Conservation (phyloP, 441 rosid species). For the Breynia disticha region DNA sequence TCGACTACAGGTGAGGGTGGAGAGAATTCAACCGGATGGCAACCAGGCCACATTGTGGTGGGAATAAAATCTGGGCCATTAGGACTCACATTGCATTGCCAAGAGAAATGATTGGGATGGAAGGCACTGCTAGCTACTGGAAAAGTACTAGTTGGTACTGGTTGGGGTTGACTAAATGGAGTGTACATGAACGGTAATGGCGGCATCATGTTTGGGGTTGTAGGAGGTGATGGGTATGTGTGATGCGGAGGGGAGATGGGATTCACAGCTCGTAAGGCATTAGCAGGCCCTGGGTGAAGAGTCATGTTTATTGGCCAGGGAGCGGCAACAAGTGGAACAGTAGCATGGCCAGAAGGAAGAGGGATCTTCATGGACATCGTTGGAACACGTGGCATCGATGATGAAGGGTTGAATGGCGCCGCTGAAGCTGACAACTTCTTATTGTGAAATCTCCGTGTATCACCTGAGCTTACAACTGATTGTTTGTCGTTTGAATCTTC, state of each 20-base stretch:
- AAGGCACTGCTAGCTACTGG: conserved; percentile 71
- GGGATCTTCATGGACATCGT: conserved; percentile 55
- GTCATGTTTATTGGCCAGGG: conserved; percentile 88
- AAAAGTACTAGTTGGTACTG: conserved; percentile 60
- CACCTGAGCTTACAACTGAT: conserved; percentile 31
- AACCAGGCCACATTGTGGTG: conserved; percentile 66
- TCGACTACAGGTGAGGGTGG: conserved; percentile 52
- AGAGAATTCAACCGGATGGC: conserved; percentile 65
- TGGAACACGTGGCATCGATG: conserved; percentile 49
- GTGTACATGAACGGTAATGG: conserved; percentile 82
- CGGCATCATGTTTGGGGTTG: conserved; percentile 86
- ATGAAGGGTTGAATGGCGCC: conserved; percentile 84
- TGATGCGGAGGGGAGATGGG: conserved; percentile 57
- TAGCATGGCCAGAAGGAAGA: conserved; percentile 44
- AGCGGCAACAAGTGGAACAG: conserved; percentile 41
- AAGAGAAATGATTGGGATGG: conserved; percentile 79
- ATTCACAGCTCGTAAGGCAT: conserved; percentile 34
- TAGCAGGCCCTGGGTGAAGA: conserved; percentile 64
- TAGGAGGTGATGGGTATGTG: conserved; percentile 78
- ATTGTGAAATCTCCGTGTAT: conserved; percentile 40
- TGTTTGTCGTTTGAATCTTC: conserved; percentile 63
- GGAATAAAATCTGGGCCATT: conserved; percentile 64
- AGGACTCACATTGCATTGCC: conserved; percentile 66
- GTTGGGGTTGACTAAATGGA: conserved; percentile 61
- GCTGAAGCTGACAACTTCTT: conserved; percentile 95